Percentiles rank a stretch among this genome's conserved stretches.
phyloP scores from a whole-genome alignment of 2,329 filamentous ascomycete species.

The Penicillium palitans region DNA sequence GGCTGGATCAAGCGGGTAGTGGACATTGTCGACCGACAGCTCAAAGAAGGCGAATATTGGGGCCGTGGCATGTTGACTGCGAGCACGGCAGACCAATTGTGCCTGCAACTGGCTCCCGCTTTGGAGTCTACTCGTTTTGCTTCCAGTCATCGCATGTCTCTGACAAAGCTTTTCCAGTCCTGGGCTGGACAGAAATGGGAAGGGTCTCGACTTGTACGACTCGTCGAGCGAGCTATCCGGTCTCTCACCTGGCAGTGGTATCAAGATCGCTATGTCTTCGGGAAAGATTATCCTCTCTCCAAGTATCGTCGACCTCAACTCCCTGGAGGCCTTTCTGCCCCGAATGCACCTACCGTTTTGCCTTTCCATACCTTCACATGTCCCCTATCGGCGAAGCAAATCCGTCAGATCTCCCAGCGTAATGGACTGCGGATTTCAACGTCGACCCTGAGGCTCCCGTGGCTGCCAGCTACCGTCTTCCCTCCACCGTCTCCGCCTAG shows the following conservation, averaged over 20 bases:
- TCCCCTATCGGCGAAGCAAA: constrained; percentile 84
- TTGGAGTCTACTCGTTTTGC: constrained; percentile 29
- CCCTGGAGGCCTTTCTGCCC: constrained; percentile 71
- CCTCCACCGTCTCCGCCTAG: constrained; percentile 79
- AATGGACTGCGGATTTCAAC: constrained; percentile 92
- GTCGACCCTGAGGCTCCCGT: constrained; percentile 80
- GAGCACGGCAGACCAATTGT: constrained; percentile 54
- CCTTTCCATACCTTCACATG: constrained; percentile 98
- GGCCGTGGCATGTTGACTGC: constrained; percentile 69
- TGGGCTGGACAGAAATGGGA: constrained; percentile 84
- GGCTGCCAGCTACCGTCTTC: constrained; percentile 79
- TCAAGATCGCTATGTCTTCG: constrained; percentile 70
- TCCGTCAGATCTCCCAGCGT: constrained; percentile 89
- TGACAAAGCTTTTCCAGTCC: constrained; percentile 44
- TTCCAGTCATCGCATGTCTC: constrained; percentile 26
- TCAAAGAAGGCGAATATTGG: constrained; percentile 83
- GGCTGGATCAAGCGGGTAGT: constrained; percentile 91
- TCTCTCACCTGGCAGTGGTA: constrained; percentile 84
- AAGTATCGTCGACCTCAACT: constrained; percentile 72
- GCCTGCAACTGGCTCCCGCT: constrained; percentile 48
- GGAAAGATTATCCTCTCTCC: constrained; percentile 55
- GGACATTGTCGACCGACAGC: constrained; percentile 84
- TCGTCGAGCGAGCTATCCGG: constrained; percentile 81
- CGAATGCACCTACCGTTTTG: constrained; percentile 87
- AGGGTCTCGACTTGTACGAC: constrained; percentile 77